These are phyloP conservation scores for Phytophthora nicotianae DNA, from an alignment of 352 stramenopile species.

Conservation along the genomic window DNA sequence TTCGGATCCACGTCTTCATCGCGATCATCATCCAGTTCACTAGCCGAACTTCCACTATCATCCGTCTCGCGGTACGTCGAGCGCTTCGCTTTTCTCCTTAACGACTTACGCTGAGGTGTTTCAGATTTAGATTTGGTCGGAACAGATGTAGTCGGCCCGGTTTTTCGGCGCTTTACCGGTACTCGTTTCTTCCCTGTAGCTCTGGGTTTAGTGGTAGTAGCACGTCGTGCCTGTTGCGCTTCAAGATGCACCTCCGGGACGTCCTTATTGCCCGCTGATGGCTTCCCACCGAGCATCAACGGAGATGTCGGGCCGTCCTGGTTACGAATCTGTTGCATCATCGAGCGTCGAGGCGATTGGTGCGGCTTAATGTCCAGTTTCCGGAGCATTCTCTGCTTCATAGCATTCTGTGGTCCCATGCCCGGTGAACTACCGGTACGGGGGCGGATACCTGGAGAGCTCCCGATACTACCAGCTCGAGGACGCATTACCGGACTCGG, in stretches of 20 bases:
- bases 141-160: constrained; percentile 9
- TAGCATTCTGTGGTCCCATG: constrained; percentile 18
- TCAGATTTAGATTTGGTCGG: constrained; percentile 6
- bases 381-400: constrained; percentile 49
- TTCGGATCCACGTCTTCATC: constrained; percentile 50
- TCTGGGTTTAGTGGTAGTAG: constrained; percentile 31
- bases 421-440: constrained; percentile 22
- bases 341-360: constrained; percentile 66
- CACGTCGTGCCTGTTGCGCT: constrained; percentile 20
- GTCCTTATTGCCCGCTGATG: constrained; percentile 21
- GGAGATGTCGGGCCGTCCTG: constrained; percentile 30
- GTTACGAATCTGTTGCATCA: constrained; percentile 42
- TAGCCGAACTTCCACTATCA: constrained; percentile 37
- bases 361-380: constrained; percentile 83
- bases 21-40: constrained; percentile 42
- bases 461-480: constrained; percentile 31
- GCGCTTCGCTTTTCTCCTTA: constrained; percentile 58
- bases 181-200: constrained; percentile 17
- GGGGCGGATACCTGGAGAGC: constrained; percentile 20
- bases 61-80: constrained; percentile 43
- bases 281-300: constrained; percentile 35
- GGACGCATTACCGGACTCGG: constrained; percentile 61
- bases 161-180: constrained; percentile 33
- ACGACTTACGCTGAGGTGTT: constrained; percentile 24
- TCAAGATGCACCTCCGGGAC: constrained; percentile 30